Evolutionary conservation across 768 basidiomycete genomes (phyloP).

Genomic region (Russula ochroleuca): DNA sequence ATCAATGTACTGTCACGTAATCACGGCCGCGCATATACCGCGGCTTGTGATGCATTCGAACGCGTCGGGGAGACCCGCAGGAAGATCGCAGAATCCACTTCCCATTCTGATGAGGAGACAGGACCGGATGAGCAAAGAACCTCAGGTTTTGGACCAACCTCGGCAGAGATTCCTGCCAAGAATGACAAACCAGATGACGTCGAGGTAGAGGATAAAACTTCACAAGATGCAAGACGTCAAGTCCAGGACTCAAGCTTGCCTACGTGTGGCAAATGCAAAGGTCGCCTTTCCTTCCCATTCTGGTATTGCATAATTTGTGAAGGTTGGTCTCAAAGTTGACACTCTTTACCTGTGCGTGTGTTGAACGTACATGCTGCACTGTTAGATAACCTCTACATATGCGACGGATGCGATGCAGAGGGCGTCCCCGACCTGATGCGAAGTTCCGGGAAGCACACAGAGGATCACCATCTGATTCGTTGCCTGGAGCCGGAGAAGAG

Average conservation of each 20-base stretch:
- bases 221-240: neutral
- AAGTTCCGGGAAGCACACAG: conserved; percentile 9
- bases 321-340: conserved; percentile 4
- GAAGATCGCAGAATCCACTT: neutral
- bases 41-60: conserved; percentile 4
- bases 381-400: conserved; percentile 14
- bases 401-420: conserved; percentile 24
- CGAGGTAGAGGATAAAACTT: neutral
- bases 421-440: conserved; percentile 7
- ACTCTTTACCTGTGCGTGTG: no score
- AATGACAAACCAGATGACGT: neutral
- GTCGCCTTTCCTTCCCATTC: conserved; percentile 30
- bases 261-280: conserved; percentile 29
- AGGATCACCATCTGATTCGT: conserved; percentile 17
- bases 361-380: no score
- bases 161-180: no score
- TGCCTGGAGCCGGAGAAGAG: conserved; percentile 3
- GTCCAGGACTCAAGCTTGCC: conserved; percentile 5
- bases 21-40: neutral
- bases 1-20: conserved; percentile 18
- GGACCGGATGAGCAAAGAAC: neutral
- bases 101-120: neutral
- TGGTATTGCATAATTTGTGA: conserved; percentile 35
- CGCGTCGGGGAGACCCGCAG: neutral
- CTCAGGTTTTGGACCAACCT: neutral